Evolutionary conservation across 306 rosid species (phyloP).

Genomic region (Dalbergia cochinchinensis): DNA sequence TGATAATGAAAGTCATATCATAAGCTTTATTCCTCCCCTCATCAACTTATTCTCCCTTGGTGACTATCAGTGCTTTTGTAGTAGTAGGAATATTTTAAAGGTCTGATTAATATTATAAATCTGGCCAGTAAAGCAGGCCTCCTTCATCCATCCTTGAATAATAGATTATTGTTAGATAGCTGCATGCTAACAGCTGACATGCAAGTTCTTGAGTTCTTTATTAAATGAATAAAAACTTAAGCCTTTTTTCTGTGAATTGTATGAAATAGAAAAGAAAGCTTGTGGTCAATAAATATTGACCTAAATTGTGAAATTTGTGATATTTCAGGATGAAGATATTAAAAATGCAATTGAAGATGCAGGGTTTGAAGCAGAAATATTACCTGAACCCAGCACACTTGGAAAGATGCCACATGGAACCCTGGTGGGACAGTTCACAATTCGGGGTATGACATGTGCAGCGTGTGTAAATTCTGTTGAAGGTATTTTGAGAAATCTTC

Average conservation of each 20-base stretch:
- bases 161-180: background rate
- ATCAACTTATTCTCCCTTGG: background rate
- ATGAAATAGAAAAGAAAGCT: constrained; percentile 26
- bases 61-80: constrained; percentile 17
- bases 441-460: constrained; percentile 99
- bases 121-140: constrained; percentile 6
- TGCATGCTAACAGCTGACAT: constrained; percentile 16
- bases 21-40: constrained; percentile 11
- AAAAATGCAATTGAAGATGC: constrained; percentile 96
- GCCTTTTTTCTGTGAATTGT: constrained; percentile 26
- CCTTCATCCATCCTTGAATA: constrained; percentile 37
- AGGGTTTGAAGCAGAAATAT: constrained; percentile 93
- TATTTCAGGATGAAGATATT: constrained; percentile 80
- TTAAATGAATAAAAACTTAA: constrained; percentile 22
- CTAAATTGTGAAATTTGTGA: constrained; percentile 40
- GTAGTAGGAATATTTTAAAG: constrained; percentile 16
- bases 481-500: constrained; percentile 77
- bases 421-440: constrained; percentile 83
- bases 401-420: constrained; percentile 71
- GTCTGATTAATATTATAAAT: constrained; percentile 6
- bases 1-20: background rate
- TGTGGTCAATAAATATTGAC: constrained; percentile 37
- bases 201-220: background rate
- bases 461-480: constrained; percentile 99
- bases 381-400: constrained; percentile 70